Conservation (phyloP, 345 rosid species). For the Melaleuca quinquenervia region DNA sequence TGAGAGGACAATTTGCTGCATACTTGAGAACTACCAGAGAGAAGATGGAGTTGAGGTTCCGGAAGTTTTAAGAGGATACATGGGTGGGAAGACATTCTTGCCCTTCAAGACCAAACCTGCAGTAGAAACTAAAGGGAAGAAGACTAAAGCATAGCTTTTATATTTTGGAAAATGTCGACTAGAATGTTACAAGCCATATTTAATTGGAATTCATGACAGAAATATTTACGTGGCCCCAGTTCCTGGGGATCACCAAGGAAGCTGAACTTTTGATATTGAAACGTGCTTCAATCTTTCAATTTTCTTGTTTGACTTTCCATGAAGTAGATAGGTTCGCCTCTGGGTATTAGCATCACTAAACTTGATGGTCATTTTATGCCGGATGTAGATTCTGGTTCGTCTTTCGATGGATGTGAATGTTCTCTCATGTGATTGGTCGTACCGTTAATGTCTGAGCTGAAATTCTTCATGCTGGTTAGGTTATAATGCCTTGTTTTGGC, state of each 20-base stretch:
- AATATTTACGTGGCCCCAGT: not conserved
- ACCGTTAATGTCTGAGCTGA: not conserved
- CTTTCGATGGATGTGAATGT: not conserved
- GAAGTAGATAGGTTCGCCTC: not conserved
- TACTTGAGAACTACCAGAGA: conserved; percentile 82
- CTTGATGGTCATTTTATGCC: not conserved
- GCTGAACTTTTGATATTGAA: not conserved
- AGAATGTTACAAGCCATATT: not conserved
- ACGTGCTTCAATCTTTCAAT: not conserved
- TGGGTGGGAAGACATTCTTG: conserved; percentile 64
- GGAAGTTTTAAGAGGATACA: conserved; percentile 43
- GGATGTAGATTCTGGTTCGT: not conserved
- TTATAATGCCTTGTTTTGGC: not conserved
- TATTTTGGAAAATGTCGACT: not conserved
- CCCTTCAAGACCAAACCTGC: conserved; percentile 72
- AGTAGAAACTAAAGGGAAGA: conserved; percentile 34
- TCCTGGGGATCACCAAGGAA: not conserved
- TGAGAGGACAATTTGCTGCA: conserved; percentile 88
- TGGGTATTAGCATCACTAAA: not conserved
- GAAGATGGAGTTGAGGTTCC: conserved; percentile 85
- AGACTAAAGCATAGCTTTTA: conserved; percentile 18
- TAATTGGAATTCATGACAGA: not conserved
- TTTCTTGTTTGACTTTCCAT: not conserved
- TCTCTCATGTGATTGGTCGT: not conserved
- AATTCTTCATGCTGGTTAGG: not conserved